A percentile compares a stretch with the other conserved stretches of the same genome.
Conservation (phyloP, 495 filamentous ascomycete species). For the Annulohypoxylon nitens region DNA sequence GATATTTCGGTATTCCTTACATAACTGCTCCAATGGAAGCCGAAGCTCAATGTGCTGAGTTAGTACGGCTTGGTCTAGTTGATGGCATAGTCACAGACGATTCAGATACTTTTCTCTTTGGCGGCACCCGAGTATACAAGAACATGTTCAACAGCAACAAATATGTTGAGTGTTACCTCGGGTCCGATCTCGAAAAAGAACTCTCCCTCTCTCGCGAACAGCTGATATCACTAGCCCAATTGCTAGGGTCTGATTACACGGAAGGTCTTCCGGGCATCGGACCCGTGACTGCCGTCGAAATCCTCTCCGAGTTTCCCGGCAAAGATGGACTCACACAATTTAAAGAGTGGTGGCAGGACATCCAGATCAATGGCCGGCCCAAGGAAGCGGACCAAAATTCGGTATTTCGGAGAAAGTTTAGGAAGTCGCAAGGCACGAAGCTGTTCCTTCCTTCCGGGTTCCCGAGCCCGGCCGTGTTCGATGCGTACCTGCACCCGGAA, state of each 20-base stretch:
- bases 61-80: conserved; percentile 86
- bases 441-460: conserved; percentile 86
- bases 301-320: conserved; percentile 86
- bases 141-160: conserved; percentile 99
- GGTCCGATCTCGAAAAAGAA: conserved; percentile 88
- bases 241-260: conserved; percentile 94
- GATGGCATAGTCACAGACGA: conserved; percentile 99
- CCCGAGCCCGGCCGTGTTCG: conserved; percentile 77
- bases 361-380: conserved; percentile 70
- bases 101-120: conserved; percentile 96
- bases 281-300: conserved; percentile 92
- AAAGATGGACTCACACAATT: conserved; percentile 72
- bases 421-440: conserved; percentile 77
- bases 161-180: conserved; percentile 95
- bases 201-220: conserved; percentile 84
- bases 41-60: conserved; percentile 95
- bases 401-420: conserved; percentile 86
- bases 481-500: conserved; percentile 86
- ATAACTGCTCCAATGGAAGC: conserved; percentile 99
- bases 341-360: conserved; percentile 85
- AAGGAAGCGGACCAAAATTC: conserved; percentile 66
- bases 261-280: conserved; percentile 91
- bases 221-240: conserved; percentile 87
- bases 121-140: conserved; percentile 95
- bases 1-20: conserved; percentile 93